Evolutionary conservation across 495 filamentous ascomycete species (phyloP).

Genomic region (Trichoderma parareesei): DNA sequence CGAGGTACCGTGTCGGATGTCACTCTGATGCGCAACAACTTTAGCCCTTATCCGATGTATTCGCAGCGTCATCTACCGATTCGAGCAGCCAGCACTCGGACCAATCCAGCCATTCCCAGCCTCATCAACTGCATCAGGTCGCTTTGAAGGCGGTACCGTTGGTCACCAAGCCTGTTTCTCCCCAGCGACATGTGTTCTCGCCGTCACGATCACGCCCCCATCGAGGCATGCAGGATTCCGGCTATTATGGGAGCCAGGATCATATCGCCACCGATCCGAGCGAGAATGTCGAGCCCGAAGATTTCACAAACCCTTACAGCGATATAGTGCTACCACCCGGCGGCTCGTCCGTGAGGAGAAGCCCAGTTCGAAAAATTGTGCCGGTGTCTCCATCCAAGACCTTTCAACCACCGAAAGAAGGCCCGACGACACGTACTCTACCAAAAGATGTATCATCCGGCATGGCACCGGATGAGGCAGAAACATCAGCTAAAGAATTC

Average conservation of each 20-base stretch:
- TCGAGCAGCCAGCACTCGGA: conserved; percentile 38
- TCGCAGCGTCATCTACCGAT: conserved; percentile 43
- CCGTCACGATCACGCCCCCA: conserved; percentile 15
- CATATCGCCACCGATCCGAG: conserved; percentile 23
- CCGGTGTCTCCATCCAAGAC: conserved; percentile 21
- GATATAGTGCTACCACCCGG: conserved; percentile 1
- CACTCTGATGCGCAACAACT: conserved; percentile 14
- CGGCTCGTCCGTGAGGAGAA: conserved; percentile 14
- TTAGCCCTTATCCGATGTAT: conserved; percentile 79
- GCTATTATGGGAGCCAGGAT: conserved; percentile 66
- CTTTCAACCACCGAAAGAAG: conserved; percentile 63
- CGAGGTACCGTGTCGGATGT: neutral
- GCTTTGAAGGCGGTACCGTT: neutral
- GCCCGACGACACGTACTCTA: conserved; percentile 26
- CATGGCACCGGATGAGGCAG: conserved; percentile 3
- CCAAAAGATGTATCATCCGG: neutral
- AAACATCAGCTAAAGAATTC: conserved; percentile 13
- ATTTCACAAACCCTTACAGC: conserved; percentile 4
- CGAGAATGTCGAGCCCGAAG: conserved; percentile 23
- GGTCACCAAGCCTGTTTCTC: conserved; percentile 8
- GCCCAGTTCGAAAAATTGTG: neutral
- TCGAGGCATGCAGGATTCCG: conserved; percentile 50
- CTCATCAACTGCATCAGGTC: conserved; percentile 16
- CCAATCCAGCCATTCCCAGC: conserved; percentile 25
- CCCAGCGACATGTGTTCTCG: conserved; percentile 14